These are phyloP conservation scores for Westerdykella aurantiaca DNA, from an alignment of 2,329 filamentous ascomycete species.

Conservation along the genomic window DNA sequence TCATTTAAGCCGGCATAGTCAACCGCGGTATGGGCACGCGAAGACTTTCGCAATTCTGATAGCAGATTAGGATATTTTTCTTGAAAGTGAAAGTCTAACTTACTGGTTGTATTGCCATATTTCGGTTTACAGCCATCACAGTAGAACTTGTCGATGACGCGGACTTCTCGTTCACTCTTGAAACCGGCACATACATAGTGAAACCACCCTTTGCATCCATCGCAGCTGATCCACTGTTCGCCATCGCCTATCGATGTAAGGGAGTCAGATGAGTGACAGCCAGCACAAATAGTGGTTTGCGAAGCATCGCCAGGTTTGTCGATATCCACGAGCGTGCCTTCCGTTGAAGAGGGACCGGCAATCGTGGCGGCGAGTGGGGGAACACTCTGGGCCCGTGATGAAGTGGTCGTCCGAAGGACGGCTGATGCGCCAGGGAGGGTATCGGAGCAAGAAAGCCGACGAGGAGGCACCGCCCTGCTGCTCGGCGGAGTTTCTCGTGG, in stretches of 20 bases:
- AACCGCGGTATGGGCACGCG: conserved; percentile 58
- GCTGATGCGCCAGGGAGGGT: background rate
- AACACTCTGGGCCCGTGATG: background rate
- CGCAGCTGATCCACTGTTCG: conserved; percentile 62
- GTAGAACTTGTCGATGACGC: conserved; percentile 63
- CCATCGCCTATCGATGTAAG: conserved; percentile 48
- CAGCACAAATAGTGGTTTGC: conserved; percentile 49
- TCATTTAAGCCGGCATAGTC: conserved; percentile 64
- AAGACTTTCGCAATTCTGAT: conserved; percentile 57
- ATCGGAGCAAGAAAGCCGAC: conserved; percentile 30
- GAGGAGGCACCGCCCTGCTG: conserved; percentile 1
- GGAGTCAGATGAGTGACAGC: conserved; percentile 52
- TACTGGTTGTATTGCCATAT: conserved; percentile 58
- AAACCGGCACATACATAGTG: conserved; percentile 63
- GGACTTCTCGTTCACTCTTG: conserved; percentile 57
- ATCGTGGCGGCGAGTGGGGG: conserved; percentile 14
- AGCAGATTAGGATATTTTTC: conserved; percentile 1
- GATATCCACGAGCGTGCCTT: conserved; percentile 5
- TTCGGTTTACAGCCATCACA: conserved; percentile 55
- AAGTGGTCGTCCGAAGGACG: background rate
- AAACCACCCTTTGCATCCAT: conserved; percentile 64
- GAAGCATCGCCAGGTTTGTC: conserved; percentile 8
- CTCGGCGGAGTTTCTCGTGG: background rate
- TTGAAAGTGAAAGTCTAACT: conserved; percentile 13
- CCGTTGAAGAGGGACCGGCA: conserved; percentile 28